Evolutionary conservation across 2,329 filamentous ascomycete species (phyloP), one percentile per base, ranked within the genome.

Genomic region (Pseudogymnoascus sp.): DNA sequence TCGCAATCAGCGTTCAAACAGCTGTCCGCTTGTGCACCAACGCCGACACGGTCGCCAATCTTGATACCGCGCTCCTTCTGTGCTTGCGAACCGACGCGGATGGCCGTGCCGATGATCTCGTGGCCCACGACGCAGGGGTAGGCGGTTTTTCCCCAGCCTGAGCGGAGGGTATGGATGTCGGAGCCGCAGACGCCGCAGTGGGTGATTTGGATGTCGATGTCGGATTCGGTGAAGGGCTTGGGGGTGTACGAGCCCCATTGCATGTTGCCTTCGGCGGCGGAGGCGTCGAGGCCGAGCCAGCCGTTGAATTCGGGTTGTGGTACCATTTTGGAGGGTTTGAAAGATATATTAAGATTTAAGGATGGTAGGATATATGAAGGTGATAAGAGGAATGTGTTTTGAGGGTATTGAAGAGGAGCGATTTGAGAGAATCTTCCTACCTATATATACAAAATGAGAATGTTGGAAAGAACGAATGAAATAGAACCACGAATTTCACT

Each of bases 21-120:
- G 9, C 76, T 72, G 58, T 65, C 66, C 41, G 73, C 75, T 62
- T 80, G 78, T 4, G 78, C 77, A 60, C 78, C 78, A 36, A 80
- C 70, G 18, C 78, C 78, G 20, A 80, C 78, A 12, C 79, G 73
- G 62, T 83, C 80, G 39, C 81, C 80, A 28, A 80, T 60, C 39
- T 74, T 71, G 66, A 80, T 74, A 8, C 71, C 64, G 5, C 61
- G 68, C 11, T 74, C 67, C 22, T 65, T 59, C 2, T 67, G 64
- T 1, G 43, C 43, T 33, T 50, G 43, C 2, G 43, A 30, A 4
- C 77, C 78, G 25, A 79, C 66, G 6, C 72, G 72, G 25, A 73
- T 71, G 4, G 75, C 74, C 4, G 66, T 72, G 9, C 78, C 77
- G 64, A 78, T 72, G 36, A 80, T 79, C 60, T 80, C 78, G 66